Evolutionary conservation across 257 asterid species (phyloP), one percentile per base, ranked within the genome.

Genomic region (Nemophila menziesii): DNA sequence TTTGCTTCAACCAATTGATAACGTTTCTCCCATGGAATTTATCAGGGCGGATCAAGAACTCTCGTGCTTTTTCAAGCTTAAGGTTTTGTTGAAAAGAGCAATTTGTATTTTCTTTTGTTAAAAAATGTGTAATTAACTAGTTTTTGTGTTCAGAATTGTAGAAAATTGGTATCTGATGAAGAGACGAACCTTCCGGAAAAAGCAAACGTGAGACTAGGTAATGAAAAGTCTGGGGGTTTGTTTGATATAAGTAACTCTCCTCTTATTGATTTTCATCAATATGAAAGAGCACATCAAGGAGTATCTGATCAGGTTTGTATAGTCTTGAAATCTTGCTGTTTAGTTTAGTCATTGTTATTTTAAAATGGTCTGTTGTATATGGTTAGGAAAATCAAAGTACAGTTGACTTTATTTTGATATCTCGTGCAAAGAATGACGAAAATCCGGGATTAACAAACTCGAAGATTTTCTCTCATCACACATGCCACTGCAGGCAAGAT

Each of bases 1-100:
- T 36, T 60, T 81, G 63, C 81, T 90, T 58, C 82, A 71, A 48
- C 81, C 90, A 33, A 46, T 70, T 24, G 82, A 67, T 48, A 49
- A 81, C 42, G 50, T 56, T 67, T 48, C 58, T 59, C 76, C 93
- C 22, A 64, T 67, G 57, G 76, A 73, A 40, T 45, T 55, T 46
- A 56, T 90, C 36, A 54, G 62, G 74, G 86, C 98, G 62, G 98
- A 96, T 45, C 93, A 90, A 66, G 92, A 92, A 17, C 44, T 85
- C 44, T 78, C 96, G 21, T 77, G 75, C 68, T 81, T 81, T 78
- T 79, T 90, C 80, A 78, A 75, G 68, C 79, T 90, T 43, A 85
- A 85, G 98, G 98, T 90, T 62, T 29, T 29, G 36, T 13, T 29
- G 8, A 7, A 29, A 24, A 29, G 36, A 29, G 2, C 6, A 23